These are phyloP conservation scores for Murraya koenigii DNA, from an alignment of 345 rosid species.

Conservation along the genomic window DNA sequence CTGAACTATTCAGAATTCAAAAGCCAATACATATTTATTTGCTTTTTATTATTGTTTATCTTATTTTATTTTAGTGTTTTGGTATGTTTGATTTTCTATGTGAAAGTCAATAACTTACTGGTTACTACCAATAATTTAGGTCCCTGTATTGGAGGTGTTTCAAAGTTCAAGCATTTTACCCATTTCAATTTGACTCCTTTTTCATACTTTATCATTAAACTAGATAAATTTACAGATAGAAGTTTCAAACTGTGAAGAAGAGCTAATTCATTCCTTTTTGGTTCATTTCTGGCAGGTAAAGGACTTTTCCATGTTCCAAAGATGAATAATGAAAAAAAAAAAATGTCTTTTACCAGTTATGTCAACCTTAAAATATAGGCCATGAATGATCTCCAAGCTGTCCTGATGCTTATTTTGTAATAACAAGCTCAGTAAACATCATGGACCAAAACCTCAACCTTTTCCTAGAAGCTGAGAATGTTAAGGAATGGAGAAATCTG, in stretches of 20 bases:
- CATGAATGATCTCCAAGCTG: constrained; percentile 83
- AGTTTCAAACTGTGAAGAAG: neutral
- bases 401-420: constrained; percentile 54
- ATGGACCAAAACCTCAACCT: constrained; percentile 68
- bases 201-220: neutral
- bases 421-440: constrained; percentile 41
- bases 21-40: no score
- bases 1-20: no score
- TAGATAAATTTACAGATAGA: neutral
- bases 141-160: no score
- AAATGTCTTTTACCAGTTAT: constrained; percentile 65
- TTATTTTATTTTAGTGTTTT: no score
- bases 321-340: constrained; percentile 97
- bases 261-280: neutral
- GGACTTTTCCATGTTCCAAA: constrained; percentile 14
- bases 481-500: constrained; percentile 69
- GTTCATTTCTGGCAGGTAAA: neutral
- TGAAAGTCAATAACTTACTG: no score
- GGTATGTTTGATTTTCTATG: no score
- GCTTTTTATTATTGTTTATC: no score
- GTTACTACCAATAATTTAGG: no score
- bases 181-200: neutral
- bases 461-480: constrained; percentile 85
- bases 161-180: no score
- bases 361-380: constrained; percentile 92